phyloP scores from a whole-genome alignment of 345 rosid genomes.

The Pelargonium nanum region DNA sequence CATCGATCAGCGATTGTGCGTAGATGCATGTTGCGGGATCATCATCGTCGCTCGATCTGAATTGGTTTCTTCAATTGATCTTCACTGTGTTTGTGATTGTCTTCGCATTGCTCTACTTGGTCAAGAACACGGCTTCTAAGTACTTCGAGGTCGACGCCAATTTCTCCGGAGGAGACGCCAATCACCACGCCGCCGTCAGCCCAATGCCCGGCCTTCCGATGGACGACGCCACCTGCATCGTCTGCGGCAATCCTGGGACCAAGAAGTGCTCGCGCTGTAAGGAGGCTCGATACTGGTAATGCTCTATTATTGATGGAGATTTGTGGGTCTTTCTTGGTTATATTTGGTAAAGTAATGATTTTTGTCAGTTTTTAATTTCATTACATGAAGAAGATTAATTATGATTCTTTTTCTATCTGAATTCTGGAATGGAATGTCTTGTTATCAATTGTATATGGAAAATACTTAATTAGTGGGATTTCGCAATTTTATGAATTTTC shows the following conservation, averaged over 20 bases:
- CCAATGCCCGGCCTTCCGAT: conserved; percentile 5
- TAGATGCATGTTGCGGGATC: conserved; percentile 67
- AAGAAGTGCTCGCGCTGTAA: conserved; percentile 52
- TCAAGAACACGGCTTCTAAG: conserved; percentile 70
- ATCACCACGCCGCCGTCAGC: not conserved
- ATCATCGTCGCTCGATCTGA: conserved; percentile 59
- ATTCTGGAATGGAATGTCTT: no score
- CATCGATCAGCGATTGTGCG: not conserved
- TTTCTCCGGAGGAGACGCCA: conserved; percentile 29
- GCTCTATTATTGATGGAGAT: not conserved
- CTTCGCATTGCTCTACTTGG: conserved; percentile 45
- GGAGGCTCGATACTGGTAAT: conserved; percentile 45
- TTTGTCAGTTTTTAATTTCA: no score
- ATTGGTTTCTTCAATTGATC: conserved; percentile 59
- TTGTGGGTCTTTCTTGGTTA: not conserved
- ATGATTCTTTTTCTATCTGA: no score
- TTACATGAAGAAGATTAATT: no score
- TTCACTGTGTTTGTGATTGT: conserved; percentile 41
- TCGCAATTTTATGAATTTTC: no score
- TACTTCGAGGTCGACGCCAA: conserved; percentile 80
- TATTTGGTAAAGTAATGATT: no score
- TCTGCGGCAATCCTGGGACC: conserved; percentile 22
- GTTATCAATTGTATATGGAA: no score
- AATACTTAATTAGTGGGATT: no score
- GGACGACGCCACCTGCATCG: conserved; percentile 18